These are phyloP conservation scores for Lodderomyces metapsilosis DNA, from an alignment of 1,139 yeast genomes.

Conservation along the genomic window DNA sequence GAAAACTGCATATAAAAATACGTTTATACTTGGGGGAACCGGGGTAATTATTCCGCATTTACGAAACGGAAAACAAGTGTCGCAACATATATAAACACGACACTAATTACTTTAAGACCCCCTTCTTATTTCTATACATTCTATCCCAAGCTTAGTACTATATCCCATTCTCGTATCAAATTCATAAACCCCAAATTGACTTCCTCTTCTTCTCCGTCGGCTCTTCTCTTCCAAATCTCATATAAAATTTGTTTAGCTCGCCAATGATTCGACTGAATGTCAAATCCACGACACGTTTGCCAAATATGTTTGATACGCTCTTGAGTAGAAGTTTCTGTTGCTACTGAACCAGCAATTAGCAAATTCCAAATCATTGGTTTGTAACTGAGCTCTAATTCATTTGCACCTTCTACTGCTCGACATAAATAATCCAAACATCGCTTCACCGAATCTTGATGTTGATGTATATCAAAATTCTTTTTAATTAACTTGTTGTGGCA, in stretches of 20 bases:
- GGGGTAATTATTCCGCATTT: neutral
- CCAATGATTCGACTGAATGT: conserved; percentile 42
- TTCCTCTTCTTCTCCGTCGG: conserved; percentile 32
- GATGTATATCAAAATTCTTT: conserved; percentile 27
- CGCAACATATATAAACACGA: neutral
- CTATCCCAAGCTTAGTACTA: conserved; percentile 36
- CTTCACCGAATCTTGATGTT: conserved; percentile 34
- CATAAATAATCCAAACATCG: conserved; percentile 32
- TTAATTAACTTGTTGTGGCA: conserved; percentile 48
- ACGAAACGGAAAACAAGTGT: neutral
- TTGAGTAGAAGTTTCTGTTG: conserved; percentile 12
- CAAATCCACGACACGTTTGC: conserved; percentile 18
- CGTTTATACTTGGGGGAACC: neutral
- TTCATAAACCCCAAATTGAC: conserved; percentile 52
- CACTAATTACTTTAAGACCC: no score
- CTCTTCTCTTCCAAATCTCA: conserved; percentile 52
- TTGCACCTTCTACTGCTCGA: conserved; percentile 21
- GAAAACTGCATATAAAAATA: neutral
- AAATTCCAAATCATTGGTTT: conserved; percentile 50
- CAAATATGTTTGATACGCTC: conserved; percentile 31
- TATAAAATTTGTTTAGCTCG: conserved; percentile 51
- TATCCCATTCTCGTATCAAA: conserved; percentile 54
- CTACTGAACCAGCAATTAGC: conserved; percentile 48
- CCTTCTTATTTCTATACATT: neutral
- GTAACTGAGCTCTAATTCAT: neutral